Evolutionary conservation across 805 yeast species (phyloP), one percentile per base, ranked within the genome.

Genomic region (Sugiyamaella lignohabitans): DNA sequence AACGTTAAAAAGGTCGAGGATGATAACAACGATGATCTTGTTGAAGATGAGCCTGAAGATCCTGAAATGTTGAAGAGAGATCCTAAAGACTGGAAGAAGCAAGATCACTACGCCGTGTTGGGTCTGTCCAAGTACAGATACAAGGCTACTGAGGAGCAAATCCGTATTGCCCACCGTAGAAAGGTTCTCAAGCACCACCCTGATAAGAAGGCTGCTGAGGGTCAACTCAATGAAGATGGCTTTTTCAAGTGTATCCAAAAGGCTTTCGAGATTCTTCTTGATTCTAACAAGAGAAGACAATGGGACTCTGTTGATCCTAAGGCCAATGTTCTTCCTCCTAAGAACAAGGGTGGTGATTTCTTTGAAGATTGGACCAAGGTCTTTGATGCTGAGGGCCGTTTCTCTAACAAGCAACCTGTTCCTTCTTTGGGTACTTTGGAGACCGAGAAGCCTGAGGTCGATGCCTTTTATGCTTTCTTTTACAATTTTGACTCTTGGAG

Each of bases 221-320:
- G 95, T 54, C 84, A 85, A 39, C 75, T 86, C 63, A 67, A 65
- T 42, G 94, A 87, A 56, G 98, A 93, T 67, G 96, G 93, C 10
- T 91, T 93, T 71, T 93, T 93, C 80, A 93, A 93, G 76, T 85
- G 94, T 65, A 89, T 93, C 62, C 98, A 93, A 74, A 93, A 93
- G 74, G 95, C 98, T 27, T 84, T 80, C 64, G 98, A 93, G 75
- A 76, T 85, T 46, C 74, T 93, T 73, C 74, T 85, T 65, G 96
- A 93, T 66, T 76, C 95, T 51, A 68, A 63, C 61, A 87, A 85
- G 75, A 86, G 96, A 73, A 83, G 79, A 62, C 98, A 93, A 74
- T 93, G 76, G 65, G 98, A 93, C 71, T 88, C 97, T 39, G 95
- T 93, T 58, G 98, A 93, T 68, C 81, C 78, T 65, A 78, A 73